Evolutionary conservation across 495 filamentous ascomycete species (phyloP), one percentile per base, ranked within the genome.

Genomic region (Chaetomidium leptoderma): DNA sequence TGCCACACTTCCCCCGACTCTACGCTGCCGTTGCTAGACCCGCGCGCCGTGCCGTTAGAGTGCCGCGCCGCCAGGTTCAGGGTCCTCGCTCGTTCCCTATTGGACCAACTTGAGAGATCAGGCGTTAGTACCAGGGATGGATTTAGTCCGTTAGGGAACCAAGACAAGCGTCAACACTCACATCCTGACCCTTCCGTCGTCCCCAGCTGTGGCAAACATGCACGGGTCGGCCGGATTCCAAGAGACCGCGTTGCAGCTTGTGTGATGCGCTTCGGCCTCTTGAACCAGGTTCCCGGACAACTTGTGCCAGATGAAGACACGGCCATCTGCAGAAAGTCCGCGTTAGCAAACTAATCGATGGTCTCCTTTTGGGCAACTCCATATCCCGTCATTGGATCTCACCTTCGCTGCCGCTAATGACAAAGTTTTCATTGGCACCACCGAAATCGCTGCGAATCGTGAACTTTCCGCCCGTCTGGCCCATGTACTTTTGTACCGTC

Each of bases 341-440:
- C 9, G 32, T 50, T 21, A 36, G 32, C 30, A 36, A 19, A n/a
- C n/a, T n/a, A n/a, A n/a, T n/a, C n/a, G n/a, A n/a, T n/a, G n/a
- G n/a, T n/a, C n/a, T n/a, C n/a, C n/a, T n/a, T n/a, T n/a, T n/a
- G n/a, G n/a, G n/a, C n/a, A n/a, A n/a, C n/a, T n/a, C n/a, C n/a
- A n/a, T n/a, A n/a, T n/a, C n/a, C n/a, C n/a, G n/a, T n/a, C n/a
- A n/a, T n/a, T n/a, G n/a, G n/a, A n/a, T n/a, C 70, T 60, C 76
- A 93, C 92, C 91, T 83, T 97, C 90, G 66, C 91, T 95, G 23
- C 93, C 93, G 67, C 86, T 90, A 17, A 93, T 80, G 27, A 97
- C 83, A 68, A 97, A 93, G 65, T 86, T 90, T 74, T 97, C 92
- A 46, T 85, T 82, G 1, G 93, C 91, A 16, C 93, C 93, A 6